Evolutionary conservation across 176 grass and related monocot genomes (phyloP).

Genomic region (Juncus effusus): DNA sequence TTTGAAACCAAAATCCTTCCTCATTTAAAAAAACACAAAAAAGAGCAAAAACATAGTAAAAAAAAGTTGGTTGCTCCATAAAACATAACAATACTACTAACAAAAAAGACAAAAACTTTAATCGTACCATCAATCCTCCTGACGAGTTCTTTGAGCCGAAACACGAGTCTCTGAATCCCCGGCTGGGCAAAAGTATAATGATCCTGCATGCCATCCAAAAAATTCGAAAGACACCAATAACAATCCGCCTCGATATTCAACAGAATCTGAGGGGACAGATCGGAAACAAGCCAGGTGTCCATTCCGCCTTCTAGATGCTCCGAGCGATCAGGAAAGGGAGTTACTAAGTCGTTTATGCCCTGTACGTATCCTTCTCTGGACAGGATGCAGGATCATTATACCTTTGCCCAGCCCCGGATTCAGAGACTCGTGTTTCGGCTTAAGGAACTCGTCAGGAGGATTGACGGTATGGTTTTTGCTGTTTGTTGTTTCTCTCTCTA

Average conservation of each 20-base stretch:
- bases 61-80: too few species aligned
- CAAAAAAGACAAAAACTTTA: not conserved
- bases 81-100: too few species aligned
- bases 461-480: conserved; percentile 57
- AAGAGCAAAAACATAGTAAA: too few species aligned
- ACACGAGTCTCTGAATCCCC: conserved; percentile 95
- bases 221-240: conserved; percentile 94
- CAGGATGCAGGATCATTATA: conserved; percentile 96
- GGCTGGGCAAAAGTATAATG: conserved; percentile 98
- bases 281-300: conserved; percentile 73
- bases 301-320: conserved; percentile 82
- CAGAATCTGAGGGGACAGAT: conserved; percentile 61
- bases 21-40: too few species aligned
- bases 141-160: conserved; percentile 85
- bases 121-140: conserved; percentile 76
- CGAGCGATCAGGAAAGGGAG: conserved; percentile 78
- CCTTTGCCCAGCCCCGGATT: conserved; percentile 96
- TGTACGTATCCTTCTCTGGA: conserved; percentile 96
- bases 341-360: conserved; percentile 98
- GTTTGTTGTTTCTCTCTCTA: not conserved
- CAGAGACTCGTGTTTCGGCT: conserved; percentile 91
- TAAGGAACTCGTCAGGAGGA: conserved; percentile 77
- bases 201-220: conserved; percentile 96
- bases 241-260: conserved; percentile 90
- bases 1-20: too few species aligned